Conservation (phyloP, 345 rosid genomes). For the Erucastrum elatum region DNA sequence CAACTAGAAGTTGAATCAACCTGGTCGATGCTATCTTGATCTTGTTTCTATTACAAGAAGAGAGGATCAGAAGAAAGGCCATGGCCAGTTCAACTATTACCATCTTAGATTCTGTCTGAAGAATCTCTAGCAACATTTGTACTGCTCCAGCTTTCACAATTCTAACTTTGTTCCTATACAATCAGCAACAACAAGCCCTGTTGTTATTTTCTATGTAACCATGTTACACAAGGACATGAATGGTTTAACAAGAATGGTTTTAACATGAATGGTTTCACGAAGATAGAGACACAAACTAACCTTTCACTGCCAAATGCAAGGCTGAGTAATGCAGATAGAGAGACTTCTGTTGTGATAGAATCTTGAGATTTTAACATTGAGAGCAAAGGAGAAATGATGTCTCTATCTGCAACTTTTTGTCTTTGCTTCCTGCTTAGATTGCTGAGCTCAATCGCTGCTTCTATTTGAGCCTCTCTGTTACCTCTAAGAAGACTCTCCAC, state of each 20-base stretch:
- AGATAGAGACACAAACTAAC: conserved; percentile 35
- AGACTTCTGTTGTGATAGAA: conserved; percentile 60
- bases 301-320: conserved; percentile 90
- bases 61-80: conserved; percentile 65
- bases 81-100: conserved; percentile 49
- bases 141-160: conserved; percentile 65
- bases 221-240: background rate
- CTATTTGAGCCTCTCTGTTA: conserved; percentile 51
- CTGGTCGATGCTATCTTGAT: conserved; percentile 58
- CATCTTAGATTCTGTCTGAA: conserved; percentile 45
- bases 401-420: conserved; percentile 60
- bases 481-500: conserved; percentile 57
- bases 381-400: conserved; percentile 62
- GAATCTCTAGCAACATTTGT: conserved; percentile 59
- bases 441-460: conserved; percentile 59
- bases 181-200: background rate
- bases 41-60: conserved; percentile 75
- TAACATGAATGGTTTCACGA: too few species aligned
- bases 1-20: conserved; percentile 47
- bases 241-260: too few species aligned
- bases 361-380: conserved; percentile 71
- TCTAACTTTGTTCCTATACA: conserved; percentile 68
- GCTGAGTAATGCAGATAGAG: conserved; percentile 71
- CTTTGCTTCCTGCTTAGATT: conserved; percentile 59
- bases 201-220: background rate